Base-by-base conservation (phyloP, 2,329 filamentous ascomycete species). In the Phoma sp. region DNA sequence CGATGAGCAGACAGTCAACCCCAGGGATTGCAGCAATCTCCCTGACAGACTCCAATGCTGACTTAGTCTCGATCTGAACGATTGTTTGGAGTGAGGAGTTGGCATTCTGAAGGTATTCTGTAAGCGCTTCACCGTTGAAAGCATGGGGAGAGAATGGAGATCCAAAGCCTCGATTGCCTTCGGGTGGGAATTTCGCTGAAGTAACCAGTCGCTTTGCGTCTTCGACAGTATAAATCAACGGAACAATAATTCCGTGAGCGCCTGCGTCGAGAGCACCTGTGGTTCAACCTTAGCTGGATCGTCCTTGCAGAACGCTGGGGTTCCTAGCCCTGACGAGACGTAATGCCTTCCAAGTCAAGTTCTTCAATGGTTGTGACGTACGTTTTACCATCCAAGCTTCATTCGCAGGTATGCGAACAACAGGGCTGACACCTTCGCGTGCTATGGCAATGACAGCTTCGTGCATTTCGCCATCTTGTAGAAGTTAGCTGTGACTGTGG, bases 301-400 rank as follows among this genome's bases (percentile, higher is more conserved):
- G 39, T 7, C 14, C 8, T 8, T 5, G n/a, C n/a, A 14, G 7
- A 29, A 32, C 22, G 14, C 6, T 8, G 25, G 38, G 13, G 4
- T 7, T 11, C 4, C 7, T 14, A 4, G 18, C 2, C 7, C n/a
- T 3, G 2, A 11, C n/a, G 4, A 7, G 14, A 22, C 18, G 9
- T 22, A 14, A 14, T 8, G 18, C 13, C 4, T 14, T 11, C 8
- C n/a, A 11, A n/a, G n/a, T 9, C 4, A 32, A 3, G 13, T 42
- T 11, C 10, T 42, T 24, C 13, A 18, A 6, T 7, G 4, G 24
- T 35, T 7, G 13, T n/a, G 24, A 64, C 73, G 53, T 68, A 78
- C 83, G 75, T 67, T 86, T 86, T 53, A 86, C 82, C 82, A 85
- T 84, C 83, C 82, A 86, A 42, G 80, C 77, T 71, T 86, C 82